Base-by-base conservation (phyloP, 1,284 basidiomycete genomes). In the Phellopilus nigrolimitatus region DNA sequence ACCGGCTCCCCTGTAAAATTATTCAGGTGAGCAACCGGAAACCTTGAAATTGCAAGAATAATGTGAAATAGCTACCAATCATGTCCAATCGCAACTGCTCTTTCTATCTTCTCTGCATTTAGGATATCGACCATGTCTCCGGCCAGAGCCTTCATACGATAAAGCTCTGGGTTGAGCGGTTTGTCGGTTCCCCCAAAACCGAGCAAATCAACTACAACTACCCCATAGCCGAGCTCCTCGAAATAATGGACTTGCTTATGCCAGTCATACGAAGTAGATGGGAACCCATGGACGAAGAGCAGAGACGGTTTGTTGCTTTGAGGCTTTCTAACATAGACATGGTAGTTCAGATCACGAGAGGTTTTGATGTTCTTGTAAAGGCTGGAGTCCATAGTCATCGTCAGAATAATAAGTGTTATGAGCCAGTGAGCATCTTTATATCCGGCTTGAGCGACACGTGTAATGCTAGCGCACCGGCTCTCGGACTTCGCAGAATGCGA, bases 291-390 rank as follows among this genome's bases (percentile, higher is more conserved):
- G n/a, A 63, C 44, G 51, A 66, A 61, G 13, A 67, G 50, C 3
- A 67, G 36, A 3, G 58, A 62, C 3, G 57, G 57, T 36, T 59
- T 56, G 13, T 24, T 17, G 13, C 13, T 37, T 12, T 33, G 1
- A 9, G 60, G 55, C 41, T 62, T 61, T 22, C 57, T 47, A 31
- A 57, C 56, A 54, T 61, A 67, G 54, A 70, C 71, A 34, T 60
- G 61, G 55, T 72, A 72, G 4, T 56, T 66, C 47, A 69, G 55
- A 15, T 68, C 71, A 4, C 71, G 66, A 27, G 62, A 60, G 40
- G 65, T 66, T 3, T 51, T 59, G 53, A 64, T 25, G 43, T 62
- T 58, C 50, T 66, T 71, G 63, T 67, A 70, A 13, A 49, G 37
- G 9, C 62, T 37, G 19, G 60, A 31, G 42, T 68, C 62, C 66